A percentile compares a stretch with the other conserved stretches of the same genome.
Conservation (phyloP, 352 stramenopile genomes). For the Phytopythium boreale region DNA sequence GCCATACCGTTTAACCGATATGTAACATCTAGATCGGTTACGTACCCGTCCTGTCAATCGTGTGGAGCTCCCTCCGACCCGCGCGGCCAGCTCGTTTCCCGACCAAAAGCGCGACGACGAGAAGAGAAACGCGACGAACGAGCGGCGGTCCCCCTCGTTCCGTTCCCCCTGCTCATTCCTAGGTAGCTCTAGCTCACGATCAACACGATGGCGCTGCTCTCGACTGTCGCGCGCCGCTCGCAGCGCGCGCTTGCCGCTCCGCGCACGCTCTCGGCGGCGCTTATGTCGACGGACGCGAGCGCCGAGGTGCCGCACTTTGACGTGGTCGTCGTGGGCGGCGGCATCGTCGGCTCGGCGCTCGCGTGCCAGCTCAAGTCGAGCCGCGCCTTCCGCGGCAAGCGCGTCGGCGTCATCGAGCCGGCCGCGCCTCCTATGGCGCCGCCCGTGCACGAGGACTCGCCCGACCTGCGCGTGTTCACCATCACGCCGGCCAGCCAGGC, state of each 20-base stretch:
- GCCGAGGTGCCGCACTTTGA: constrained; percentile 57
- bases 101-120: not conserved
- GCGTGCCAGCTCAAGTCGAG: constrained; percentile 79
- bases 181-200: too few relatives aligned
- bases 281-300: constrained; percentile 18
- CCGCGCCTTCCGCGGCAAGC: constrained; percentile 76
- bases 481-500: constrained; percentile 84
- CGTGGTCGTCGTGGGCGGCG: constrained; percentile 79
- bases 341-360: constrained; percentile 78
- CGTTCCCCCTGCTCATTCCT: not conserved
- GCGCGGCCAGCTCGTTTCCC: not conserved
- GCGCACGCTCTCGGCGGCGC: constrained; percentile 17
- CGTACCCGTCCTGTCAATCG: not conserved
- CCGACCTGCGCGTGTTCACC: constrained; percentile 89
- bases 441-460: constrained; percentile 56
- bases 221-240: constrained; percentile 10
- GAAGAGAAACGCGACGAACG: constrained; percentile 5
- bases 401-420: constrained; percentile 74
- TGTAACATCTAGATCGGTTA: not conserved
- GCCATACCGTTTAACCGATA: not conserved
- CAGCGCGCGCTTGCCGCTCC: constrained; percentile 20
- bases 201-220: constrained; percentile 2
- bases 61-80: constrained; percentile 10
- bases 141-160: not conserved
- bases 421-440: constrained; percentile 29